Base-by-base conservation (phyloP, 352 stramenopile genomes). In the Phytopythium boreale region DNA sequence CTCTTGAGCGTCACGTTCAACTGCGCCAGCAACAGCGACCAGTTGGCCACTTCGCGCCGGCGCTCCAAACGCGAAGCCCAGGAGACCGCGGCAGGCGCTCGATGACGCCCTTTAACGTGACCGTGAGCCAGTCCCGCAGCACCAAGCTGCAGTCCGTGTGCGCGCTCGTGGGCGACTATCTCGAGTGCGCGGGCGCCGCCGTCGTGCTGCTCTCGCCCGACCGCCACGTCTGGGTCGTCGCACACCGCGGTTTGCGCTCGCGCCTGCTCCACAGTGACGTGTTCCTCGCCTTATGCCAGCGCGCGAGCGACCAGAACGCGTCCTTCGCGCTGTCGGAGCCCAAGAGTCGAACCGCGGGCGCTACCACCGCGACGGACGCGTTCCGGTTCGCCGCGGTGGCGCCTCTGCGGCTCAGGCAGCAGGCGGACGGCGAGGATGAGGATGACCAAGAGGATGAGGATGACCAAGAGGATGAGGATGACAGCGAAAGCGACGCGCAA, bases 71-170 rank as follows among this genome's bases (percentile, higher is more conserved):
- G 10, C 12, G 37, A 1, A 34, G 37, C 11, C 9, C 36, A 44
- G 36, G 27, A 0, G 51, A 57, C 27, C 29, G 29, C 12, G 0
- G 17, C 19, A 41, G 27, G 5, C 52, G 52, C 29, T 2, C 29
- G 7, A 43, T 34, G 31, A 12, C 53, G 31, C 53, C 53, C 7
- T 41, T 47, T 0, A 11, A 59, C 22, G 83, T 92, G 29, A 84
- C 86, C 62, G 80, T 89, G 49, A 92, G 81, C 61, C 83, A 92
- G 63, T 86, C 85, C 39, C 76, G 77, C 58, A 87, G 86, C 66
- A 68, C 80, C 58, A 89, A 87, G 59, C 74, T 92, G n/a, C 76
- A 87, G 56, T 90, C 79, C 0, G 79, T 90, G 5, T 92, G 81
- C 66, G 84, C 79, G 2, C 56, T 92, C 34, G 62, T 92, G 1